Base-by-base conservation (phyloP, 2,329 filamentous ascomycete genomes). In the Zymoseptoria brevis region DNA sequence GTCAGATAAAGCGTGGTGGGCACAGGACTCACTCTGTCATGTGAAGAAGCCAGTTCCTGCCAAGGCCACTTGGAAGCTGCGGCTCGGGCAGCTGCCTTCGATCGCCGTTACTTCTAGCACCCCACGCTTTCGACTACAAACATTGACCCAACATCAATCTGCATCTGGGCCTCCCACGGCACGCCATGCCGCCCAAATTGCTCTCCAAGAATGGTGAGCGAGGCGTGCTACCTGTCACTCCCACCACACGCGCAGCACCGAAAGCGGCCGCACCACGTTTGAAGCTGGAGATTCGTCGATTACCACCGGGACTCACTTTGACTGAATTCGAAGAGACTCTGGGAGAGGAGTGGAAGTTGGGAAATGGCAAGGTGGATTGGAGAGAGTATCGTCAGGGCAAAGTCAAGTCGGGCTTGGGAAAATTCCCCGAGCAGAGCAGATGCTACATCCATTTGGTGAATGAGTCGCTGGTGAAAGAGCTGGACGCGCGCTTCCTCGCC, bases 351-450 rank as follows among this genome's bases (percentile, higher is more conserved):
- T 97, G 93, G 93, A 88, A 86, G 68, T 68, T 82, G 3, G 89
- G 88, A n/a, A 83, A 82, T 53, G 90, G 90, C 30, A 94, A 87
- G 71, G 84, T 95, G 11, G 92, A 96, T 72, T 96, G 90, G 89
- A 80, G 88, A 65, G 82, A 82, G 54, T 99, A 84, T 72, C 82
- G 82, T 59, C 76, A 81, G 57, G 87, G 87, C 65, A 96, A 96
- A 72, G 80, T 93, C 51, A 96, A 91, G 58, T 57, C 58, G 68
- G 93, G 88, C 66, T 84, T 87, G n/a, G 87, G 91, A 41, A 96
- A 96, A 73, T 85, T 88, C 26, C 95, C 93, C 1, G 82, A 82
- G 55, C 91, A 91, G 5, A 84, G 89, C 8, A 83, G 90, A 66
- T 90, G 87, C 58, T 96, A 96, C 69, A 74, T 97, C 9, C 90